These are phyloP conservation scores for Stephanodiscus triporus DNA, from an alignment of 108 stramenopile species.

Conservation along the genomic window DNA sequence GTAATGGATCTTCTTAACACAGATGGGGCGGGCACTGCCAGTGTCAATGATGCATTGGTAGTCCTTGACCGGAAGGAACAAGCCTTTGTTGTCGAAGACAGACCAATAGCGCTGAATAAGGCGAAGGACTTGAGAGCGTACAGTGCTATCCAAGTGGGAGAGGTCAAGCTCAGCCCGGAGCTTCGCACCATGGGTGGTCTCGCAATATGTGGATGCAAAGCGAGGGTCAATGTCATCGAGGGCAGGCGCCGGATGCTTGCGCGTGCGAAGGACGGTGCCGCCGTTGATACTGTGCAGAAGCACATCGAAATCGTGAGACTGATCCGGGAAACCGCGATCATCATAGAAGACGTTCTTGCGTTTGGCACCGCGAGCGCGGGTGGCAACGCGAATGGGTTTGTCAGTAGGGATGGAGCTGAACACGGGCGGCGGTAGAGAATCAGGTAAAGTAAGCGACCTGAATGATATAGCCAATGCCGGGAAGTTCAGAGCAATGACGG, in stretches of 20 bases:
- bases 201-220: neutral
- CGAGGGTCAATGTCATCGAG: neutral
- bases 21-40: neutral
- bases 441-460: no score
- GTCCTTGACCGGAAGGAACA: neutral
- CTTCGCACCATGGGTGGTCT: neutral
- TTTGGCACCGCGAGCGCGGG: neutral
- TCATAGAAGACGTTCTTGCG: neutral
- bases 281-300: neutral
- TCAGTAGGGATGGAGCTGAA: no score
- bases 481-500: no score
- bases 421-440: no score
- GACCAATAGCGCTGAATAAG: conserved; percentile 18
- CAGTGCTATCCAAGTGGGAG: neutral
- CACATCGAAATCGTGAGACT: neutral
- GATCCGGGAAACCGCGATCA: neutral
- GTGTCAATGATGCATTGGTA: conserved; percentile 20
- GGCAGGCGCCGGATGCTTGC: neutral
- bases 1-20: conserved; percentile 11
- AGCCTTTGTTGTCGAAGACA: neutral
- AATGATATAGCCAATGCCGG: no score
- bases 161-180: neutral
- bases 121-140: neutral
- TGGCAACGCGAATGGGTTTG: neutral
- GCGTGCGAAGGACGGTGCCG: neutral